Evolutionary conservation across 108 stramenopile species (phyloP), one percentile per base, ranked within the genome.

Genomic region (Mayamaea pseudoterrestris): DNA sequence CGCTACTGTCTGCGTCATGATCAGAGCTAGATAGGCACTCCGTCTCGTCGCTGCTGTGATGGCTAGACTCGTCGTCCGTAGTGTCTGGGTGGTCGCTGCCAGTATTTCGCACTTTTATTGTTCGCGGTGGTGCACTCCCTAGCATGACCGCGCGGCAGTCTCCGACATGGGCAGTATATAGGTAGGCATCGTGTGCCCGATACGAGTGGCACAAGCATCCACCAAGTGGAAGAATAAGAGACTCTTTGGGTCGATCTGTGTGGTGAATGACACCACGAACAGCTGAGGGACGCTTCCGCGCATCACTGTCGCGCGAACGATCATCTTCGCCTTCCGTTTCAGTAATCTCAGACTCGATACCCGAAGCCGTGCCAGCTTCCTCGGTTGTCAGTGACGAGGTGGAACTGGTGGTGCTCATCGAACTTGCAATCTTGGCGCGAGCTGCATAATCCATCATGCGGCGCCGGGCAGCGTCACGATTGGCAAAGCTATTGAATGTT

Each of bases 121-220:
- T 80, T 24, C 74, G 73, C 0, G 79, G 83, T 25, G 83, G 83
- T 3, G 79, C 76, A 13, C 69, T 69, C 31, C 80, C 78, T 20
- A 87, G 45, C 67, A 90, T 66, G 7, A 86, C 83, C 13, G 89
- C 89, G 8, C 89, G 60, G 45, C 89, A 90, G 44, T 90, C 89
- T 5, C 89, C 89, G 30, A 79, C 78, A 63, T 86, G 81, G 25
- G 80, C 81, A 1, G 89, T 80, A 61, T 85, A 83, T 30, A 89
- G 50, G 53, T 84, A 62, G 4, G 87, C 81, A 52, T 83, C 80
- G 42, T 80, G 69, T 11, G 85, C 75, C 24, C 72, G 63, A 47
- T 81, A 82, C 26, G 69, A 74, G 55, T 86, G 80, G 47, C 84
- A 79, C 27, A 67, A 64, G 30, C 74, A 78, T 22, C 77, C 77